Evolutionary conservation across 2,329 filamentous ascomycete genomes (phyloP).

Genomic region (Monilinia aucupariae): DNA sequence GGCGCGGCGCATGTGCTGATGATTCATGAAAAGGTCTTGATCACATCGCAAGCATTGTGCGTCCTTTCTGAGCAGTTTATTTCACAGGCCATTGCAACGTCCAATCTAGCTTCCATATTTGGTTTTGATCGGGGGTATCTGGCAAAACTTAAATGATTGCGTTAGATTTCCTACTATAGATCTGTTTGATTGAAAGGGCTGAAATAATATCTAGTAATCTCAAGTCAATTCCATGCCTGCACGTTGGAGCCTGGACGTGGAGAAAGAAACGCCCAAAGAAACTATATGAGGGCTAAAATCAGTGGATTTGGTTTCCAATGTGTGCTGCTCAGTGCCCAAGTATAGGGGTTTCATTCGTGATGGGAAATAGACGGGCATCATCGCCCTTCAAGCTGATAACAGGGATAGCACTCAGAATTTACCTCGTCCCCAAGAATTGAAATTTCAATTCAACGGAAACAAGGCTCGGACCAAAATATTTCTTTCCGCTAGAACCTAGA

Average conservation of each 20-base stretch:
- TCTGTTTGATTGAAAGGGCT: not conserved
- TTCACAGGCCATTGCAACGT: too few relatives aligned
- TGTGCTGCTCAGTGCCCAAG: not conserved
- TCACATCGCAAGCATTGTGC: slow-evolving; percentile 5
- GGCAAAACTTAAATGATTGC: not conserved
- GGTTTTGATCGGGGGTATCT: not conserved
- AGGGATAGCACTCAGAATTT: not conserved
- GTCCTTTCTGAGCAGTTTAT: not conserved
- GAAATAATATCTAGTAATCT: not conserved
- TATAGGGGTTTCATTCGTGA: not conserved
- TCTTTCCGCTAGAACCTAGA: not conserved
- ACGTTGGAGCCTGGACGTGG: not conserved
- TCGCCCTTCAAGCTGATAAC: not conserved
- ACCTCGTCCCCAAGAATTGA: not conserved
- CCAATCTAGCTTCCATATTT: not conserved
- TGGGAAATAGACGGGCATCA: not conserved
- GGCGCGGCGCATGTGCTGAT: not conserved
- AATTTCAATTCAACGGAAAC: not conserved
- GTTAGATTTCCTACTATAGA: not conserved
- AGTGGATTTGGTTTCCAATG: not conserved
- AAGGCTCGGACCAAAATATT: not conserved
- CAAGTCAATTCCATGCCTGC: not conserved
- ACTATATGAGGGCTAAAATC: not conserved
- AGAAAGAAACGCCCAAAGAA: not conserved
- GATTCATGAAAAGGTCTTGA: not conserved